Evolutionary conservation across 495 filamentous ascomycete species (phyloP).

Genomic region (Melanomma pulvis-pyrius): DNA sequence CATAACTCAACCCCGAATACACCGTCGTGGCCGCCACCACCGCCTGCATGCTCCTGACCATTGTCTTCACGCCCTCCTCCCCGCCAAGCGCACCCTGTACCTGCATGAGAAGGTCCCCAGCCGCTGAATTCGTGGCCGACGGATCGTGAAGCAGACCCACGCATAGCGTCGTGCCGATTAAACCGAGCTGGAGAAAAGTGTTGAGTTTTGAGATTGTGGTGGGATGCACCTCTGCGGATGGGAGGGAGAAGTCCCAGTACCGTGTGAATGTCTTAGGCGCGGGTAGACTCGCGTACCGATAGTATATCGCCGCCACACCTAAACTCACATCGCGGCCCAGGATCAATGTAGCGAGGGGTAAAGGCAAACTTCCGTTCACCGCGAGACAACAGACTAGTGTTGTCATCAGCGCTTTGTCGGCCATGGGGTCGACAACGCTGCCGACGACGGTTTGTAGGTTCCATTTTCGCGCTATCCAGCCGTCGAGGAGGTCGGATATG

Average conservation of each 20-base stretch:
- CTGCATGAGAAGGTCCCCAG: not conserved
- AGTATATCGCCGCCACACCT: conserved; percentile 88
- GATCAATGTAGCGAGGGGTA: conserved; percentile 86
- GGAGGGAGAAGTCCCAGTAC: conserved; percentile 98
- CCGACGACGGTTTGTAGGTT: conserved; percentile 91
- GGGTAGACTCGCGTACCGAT: conserved; percentile 89
- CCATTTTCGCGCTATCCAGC: conserved; percentile 86
- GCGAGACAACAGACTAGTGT: conserved; percentile 82
- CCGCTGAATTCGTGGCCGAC: conserved; percentile 15
- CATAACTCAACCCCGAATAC: conserved; percentile 48
- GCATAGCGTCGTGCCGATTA: conserved; percentile 45
- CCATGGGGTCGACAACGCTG: conserved; percentile 92
- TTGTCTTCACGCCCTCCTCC: conserved; percentile 27
- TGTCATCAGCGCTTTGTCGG: conserved; percentile 90
- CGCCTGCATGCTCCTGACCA: conserved; percentile 39
- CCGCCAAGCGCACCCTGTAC: conserved; percentile 21
- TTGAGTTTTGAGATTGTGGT: conserved; percentile 81
- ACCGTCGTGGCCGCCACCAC: conserved; percentile 47
- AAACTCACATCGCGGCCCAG: conserved; percentile 87
- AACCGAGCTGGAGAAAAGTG: conserved; percentile 48
- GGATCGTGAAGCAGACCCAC: conserved; percentile 31
- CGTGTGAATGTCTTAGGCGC: conserved; percentile 86
- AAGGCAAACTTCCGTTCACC: conserved; percentile 74
- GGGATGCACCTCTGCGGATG: conserved; percentile 88
- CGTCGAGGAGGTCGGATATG: conserved; percentile 87